These are phyloP conservation scores for Diaporthe australafricana DNA, from an alignment of 2,329 filamentous ascomycete genomes.

Conservation along the genomic window DNA sequence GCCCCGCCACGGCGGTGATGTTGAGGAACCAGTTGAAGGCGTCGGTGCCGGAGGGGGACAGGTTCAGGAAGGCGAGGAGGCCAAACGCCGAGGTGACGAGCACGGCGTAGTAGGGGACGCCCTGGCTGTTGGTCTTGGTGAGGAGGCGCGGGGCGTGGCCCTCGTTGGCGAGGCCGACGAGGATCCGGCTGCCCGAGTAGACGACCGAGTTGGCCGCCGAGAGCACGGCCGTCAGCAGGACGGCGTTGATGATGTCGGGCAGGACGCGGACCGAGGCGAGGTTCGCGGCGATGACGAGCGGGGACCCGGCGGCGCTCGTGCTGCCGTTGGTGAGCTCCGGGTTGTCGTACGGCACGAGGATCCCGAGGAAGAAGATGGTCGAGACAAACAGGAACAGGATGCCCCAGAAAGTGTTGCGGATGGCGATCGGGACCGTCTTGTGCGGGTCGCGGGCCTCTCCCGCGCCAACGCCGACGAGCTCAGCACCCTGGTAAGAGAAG, in stretches of 20 bases:
- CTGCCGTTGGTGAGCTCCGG: slow-evolving; percentile 61
- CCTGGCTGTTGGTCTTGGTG: slow-evolving; percentile 67
- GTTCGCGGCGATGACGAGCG: slow-evolving; percentile 70
- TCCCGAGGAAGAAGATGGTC: slow-evolving; percentile 77
- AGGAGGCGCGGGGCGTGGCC: slow-evolving; percentile 72
- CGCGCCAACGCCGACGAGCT: slow-evolving; percentile 82
- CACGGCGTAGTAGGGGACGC: slow-evolving; percentile 74
- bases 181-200: slow-evolving; percentile 77
- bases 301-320: slow-evolving; percentile 72
- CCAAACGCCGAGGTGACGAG: slow-evolving; percentile 67
- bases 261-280: slow-evolving; percentile 73
- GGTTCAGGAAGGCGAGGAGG: slow-evolving; percentile 75
- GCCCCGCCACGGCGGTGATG: slow-evolving; percentile 75
- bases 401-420: slow-evolving; percentile 80
- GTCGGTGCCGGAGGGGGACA: slow-evolving; percentile 65
- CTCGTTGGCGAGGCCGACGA: slow-evolving; percentile 74
- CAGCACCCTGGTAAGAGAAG: slow-evolving; percentile 79
- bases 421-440: slow-evolving; percentile 78
- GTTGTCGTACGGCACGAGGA: slow-evolving; percentile 75
- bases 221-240: slow-evolving; percentile 81
- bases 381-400: slow-evolving; percentile 77
- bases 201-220: slow-evolving; percentile 84
- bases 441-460: slow-evolving; percentile 80
- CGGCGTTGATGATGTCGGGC: slow-evolving; percentile 79
- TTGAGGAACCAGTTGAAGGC: slow-evolving; percentile 82